phyloP scores from a whole-genome alignment of 2,329 filamentous ascomycete species.

The Fusarium duplospermum region DNA sequence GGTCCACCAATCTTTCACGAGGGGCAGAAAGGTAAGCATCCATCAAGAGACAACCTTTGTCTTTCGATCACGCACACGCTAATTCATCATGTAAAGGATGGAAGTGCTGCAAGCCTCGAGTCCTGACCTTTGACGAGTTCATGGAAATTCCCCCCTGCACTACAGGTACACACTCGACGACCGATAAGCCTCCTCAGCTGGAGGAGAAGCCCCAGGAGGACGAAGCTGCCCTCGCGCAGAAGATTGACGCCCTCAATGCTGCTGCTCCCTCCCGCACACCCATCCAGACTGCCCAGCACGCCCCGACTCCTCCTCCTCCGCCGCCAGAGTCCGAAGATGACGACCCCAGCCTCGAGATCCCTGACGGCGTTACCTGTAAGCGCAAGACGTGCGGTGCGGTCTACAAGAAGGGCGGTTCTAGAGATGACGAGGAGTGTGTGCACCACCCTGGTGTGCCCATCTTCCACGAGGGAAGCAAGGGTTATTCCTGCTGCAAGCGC shows the following conservation, averaged over 20 bases:
- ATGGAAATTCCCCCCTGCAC: constrained; percentile 93
- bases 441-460: constrained; percentile 92
- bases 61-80: not conserved
- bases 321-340: constrained; percentile 87
- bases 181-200: constrained; percentile 74
- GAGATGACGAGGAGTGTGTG: constrained; percentile 81
- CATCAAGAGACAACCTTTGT: not conserved
- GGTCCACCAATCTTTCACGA: constrained; percentile 96
- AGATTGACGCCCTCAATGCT: constrained; percentile 66
- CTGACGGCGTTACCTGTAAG: constrained; percentile 80
- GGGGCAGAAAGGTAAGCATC: constrained; percentile 87
- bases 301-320: constrained; percentile 66
- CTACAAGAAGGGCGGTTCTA: constrained; percentile 70
- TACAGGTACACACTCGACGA: constrained; percentile 89
- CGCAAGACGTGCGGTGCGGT: constrained; percentile 77
- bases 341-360: constrained; percentile 79
- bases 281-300: constrained; percentile 58
- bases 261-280: constrained; percentile 55
- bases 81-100: constrained; percentile 72
- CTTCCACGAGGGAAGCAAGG: constrained; percentile 98
- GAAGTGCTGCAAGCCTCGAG: constrained; percentile 98
- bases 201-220: constrained; percentile 66
- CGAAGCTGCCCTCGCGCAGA: constrained; percentile 55
- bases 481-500: constrained; percentile 96
- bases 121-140: constrained; percentile 98